A percentile compares a stretch with the other conserved stretches of the same genome.
Evolutionary conservation across 768 basidiomycete species (phyloP).

Genomic region (Sutorius australiensis): DNA sequence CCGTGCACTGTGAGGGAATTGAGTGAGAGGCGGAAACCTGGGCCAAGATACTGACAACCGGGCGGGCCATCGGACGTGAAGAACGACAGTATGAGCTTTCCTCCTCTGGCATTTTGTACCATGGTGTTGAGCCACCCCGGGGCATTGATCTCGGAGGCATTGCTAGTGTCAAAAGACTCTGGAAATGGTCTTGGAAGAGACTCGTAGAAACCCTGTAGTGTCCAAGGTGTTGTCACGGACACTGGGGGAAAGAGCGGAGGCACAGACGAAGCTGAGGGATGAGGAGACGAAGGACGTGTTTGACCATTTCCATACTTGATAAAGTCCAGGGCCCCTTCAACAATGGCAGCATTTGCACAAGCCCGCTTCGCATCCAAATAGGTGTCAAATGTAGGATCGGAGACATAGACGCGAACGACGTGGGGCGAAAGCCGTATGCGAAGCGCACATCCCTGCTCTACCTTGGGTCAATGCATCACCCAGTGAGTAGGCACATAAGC

Average conservation of each 20-base stretch:
- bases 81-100: constrained; percentile 41
- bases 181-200: constrained; percentile 62
- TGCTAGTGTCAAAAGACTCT: constrained; percentile 43
- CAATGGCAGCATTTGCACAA: constrained; percentile 53
- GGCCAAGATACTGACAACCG: constrained; percentile 40
- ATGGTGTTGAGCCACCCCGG: constrained; percentile 50
- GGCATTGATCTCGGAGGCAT: constrained; percentile 50
- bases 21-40: constrained; percentile 1
- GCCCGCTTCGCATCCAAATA: constrained; percentile 44
- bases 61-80: constrained; percentile 41
- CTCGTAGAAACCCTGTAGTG: constrained; percentile 60
- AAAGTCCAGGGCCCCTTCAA: constrained; percentile 53
- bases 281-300: constrained; percentile 32
- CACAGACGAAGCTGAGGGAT: not conserved
- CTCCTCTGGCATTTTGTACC: constrained; percentile 51
- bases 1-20: constrained; percentile 47
- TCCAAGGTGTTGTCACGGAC: constrained; percentile 24
- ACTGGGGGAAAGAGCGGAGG: constrained; percentile 1
- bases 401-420: constrained; percentile 49
- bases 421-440: constrained; percentile 51
- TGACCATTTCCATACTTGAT: constrained; percentile 56
- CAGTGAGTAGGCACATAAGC: not conserved
- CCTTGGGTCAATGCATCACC: not conserved
- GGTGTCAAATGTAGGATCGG: constrained; percentile 41
- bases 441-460: constrained; percentile 54